These are phyloP conservation scores for Fusarium setosum DNA, from an alignment of 2,329 filamentous ascomycete genomes.

Conservation along the genomic window DNA sequence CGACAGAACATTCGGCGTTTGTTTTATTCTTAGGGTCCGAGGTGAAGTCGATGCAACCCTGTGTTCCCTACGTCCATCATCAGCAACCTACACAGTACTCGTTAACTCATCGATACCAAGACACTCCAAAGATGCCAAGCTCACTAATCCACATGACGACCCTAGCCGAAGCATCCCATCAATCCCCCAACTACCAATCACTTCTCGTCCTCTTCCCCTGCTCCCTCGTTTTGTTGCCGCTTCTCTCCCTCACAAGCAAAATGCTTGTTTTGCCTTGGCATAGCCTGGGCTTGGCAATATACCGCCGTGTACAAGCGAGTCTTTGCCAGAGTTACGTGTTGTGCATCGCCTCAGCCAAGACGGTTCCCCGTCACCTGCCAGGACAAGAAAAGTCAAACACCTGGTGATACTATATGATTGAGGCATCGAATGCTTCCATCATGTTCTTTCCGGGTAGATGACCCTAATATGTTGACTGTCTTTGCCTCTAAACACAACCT, in stretches of 20 bases:
- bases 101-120: background rate
- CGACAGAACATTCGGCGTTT: too few relatives aligned
- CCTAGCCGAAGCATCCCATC: conserved; percentile 22
- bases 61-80: too few relatives aligned
- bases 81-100: conserved; percentile 1
- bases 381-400: conserved; percentile 14
- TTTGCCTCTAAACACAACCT: too few relatives aligned
- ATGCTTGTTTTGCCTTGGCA: conserved; percentile 39
- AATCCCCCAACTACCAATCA: conserved; percentile 24
- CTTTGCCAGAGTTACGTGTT: background rate
- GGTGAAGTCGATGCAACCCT: too few relatives aligned
- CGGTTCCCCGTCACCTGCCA: conserved; percentile 27
- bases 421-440: conserved; percentile 19
- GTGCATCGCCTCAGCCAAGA: conserved; percentile 37
- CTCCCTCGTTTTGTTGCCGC: conserved; percentile 8
- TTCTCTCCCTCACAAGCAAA: conserved; percentile 3
- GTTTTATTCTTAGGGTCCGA: too few relatives aligned
- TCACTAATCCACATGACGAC: conserved; percentile 19
- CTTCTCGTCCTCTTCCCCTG: background rate
- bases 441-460: background rate
- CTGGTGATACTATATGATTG: conserved; percentile 21
- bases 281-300: conserved; percentile 33
- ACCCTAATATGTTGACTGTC: background rate
- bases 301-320: conserved; percentile 11
- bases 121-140: conserved; percentile 1